Conservation (phyloP, 495 filamentous ascomycete species). For the Clavariopsis aquatica region DNA sequence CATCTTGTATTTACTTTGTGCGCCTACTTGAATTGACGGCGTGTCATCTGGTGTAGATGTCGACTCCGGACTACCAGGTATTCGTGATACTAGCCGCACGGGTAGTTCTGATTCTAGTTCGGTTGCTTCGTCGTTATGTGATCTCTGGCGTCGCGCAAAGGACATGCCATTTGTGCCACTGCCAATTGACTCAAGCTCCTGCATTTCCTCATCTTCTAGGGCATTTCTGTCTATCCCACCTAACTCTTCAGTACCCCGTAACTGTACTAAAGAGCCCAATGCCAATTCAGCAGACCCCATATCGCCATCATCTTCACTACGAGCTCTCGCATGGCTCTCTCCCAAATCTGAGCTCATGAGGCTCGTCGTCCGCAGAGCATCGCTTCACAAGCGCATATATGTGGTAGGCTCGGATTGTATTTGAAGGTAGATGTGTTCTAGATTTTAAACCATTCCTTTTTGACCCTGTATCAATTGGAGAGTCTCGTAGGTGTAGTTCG, state of each 20-base stretch:
- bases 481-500: slow-evolving; percentile 8
- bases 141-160: slow-evolving; percentile 21
- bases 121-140: slow-evolving; percentile 7
- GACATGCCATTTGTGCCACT: slow-evolving; percentile 25
- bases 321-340: slow-evolving; percentile 42
- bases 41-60: slow-evolving; percentile 83
- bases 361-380: slow-evolving; percentile 36
- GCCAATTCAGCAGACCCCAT: slow-evolving; percentile 9
- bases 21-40: slow-evolving; percentile 77
- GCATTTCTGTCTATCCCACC: slow-evolving; percentile 4
- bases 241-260: slow-evolving; percentile 1
- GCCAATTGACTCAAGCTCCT: slow-evolving; percentile 9
- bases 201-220: slow-evolving; percentile 23
- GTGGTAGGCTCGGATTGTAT: neutral
- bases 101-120: slow-evolving; percentile 21
- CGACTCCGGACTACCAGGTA: slow-evolving; percentile 41
- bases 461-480: slow-evolving; percentile 10
- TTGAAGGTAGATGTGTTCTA: neutral
- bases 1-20: neutral
- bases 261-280: slow-evolving; percentile 10
- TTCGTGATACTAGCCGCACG: slow-evolving; percentile 3
- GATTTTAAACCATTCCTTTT: slow-evolving; percentile 16
- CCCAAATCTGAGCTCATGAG: slow-evolving; percentile 48
- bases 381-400: slow-evolving; percentile 34
- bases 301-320: slow-evolving; percentile 28